Conservation (phyloP, 1,284 basidiomycete species). For the Peniophora sp. region DNA sequence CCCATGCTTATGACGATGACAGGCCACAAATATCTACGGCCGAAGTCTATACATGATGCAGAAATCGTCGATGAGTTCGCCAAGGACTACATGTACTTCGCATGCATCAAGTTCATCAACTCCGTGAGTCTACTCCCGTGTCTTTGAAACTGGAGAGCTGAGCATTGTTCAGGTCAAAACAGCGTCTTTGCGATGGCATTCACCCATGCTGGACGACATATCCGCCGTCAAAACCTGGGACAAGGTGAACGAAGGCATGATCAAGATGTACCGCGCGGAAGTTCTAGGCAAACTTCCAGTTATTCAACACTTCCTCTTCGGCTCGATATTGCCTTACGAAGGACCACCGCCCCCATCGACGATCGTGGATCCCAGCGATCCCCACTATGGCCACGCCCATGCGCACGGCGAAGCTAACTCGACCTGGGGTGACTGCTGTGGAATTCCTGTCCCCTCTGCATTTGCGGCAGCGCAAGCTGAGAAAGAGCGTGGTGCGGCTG, state of each 20-base stretch:
- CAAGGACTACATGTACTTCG: slow-evolving; percentile 94
- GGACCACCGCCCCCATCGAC: slow-evolving; percentile 41
- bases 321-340: slow-evolving; percentile 73
- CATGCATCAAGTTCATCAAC: slow-evolving; percentile 96
- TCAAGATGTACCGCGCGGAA: slow-evolving; percentile 97
- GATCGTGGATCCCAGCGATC: slow-evolving; percentile 31
- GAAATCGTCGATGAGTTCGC: slow-evolving; percentile 94
- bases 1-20: background rate
- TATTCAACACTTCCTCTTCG: slow-evolving; percentile 95
- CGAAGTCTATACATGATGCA: slow-evolving; percentile 87
- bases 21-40: slow-evolving; percentile 87
- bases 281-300: slow-evolving; percentile 95
- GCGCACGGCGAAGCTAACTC: slow-evolving; percentile 32
- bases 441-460: slow-evolving; percentile 79
- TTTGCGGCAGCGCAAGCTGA: slow-evolving; percentile 68
- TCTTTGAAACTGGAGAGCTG: background rate
- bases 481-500: slow-evolving; percentile 25
- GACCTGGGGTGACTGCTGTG: slow-evolving; percentile 94
- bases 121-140: slow-evolving; percentile 51
- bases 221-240: slow-evolving; percentile 95
- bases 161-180: slow-evolving; percentile 75
- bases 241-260: slow-evolving; percentile 96
- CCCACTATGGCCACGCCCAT: slow-evolving; percentile 53
- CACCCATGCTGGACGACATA: slow-evolving; percentile 98
- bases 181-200: slow-evolving; percentile 94